Conservation (phyloP, 2,329 filamentous ascomycete species). For the Aspergillus sp. region DNA sequence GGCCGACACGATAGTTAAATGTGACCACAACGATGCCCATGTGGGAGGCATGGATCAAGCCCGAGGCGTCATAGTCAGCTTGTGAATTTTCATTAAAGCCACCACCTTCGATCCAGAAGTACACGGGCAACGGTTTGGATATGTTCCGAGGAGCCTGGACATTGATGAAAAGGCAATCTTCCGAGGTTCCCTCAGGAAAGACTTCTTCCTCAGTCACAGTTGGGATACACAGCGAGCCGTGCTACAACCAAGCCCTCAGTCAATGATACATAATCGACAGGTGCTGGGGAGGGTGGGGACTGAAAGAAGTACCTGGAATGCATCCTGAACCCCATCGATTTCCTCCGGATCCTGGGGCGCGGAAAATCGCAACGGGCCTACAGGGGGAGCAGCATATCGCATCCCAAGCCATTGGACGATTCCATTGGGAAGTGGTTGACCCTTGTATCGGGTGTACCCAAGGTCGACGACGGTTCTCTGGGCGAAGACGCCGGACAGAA, state of each 20-base stretch:
- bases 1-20: slow-evolving; percentile 74
- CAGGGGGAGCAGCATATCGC: slow-evolving; percentile 69
- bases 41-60: slow-evolving; percentile 59
- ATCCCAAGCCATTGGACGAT: slow-evolving; percentile 73
- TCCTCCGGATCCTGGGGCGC: slow-evolving; percentile 63
- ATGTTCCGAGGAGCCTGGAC: slow-evolving; percentile 37
- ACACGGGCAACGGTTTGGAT: slow-evolving; percentile 61
- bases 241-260: slow-evolving; percentile 23
- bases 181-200: slow-evolving; percentile 51
- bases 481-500: slow-evolving; percentile 23
- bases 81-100: slow-evolving; percentile 62
- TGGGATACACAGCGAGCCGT: slow-evolving; percentile 61
- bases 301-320: slow-evolving; percentile 49
- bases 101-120: slow-evolving; percentile 61
- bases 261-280: background rate
- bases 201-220: slow-evolving; percentile 59
- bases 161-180: slow-evolving; percentile 46
- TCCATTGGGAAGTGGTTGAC: slow-evolving; percentile 54
- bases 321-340: slow-evolving; percentile 50
- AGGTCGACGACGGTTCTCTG: slow-evolving; percentile 55
- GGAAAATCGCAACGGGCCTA: slow-evolving; percentile 65
- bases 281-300: background rate
- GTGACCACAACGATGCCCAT: slow-evolving; percentile 67
- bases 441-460: slow-evolving; percentile 66
- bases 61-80: slow-evolving; percentile 60